These are phyloP conservation scores for Rhododendron vialii DNA, from an alignment of 148 eudicot genomes.

Conservation along the genomic window DNA sequence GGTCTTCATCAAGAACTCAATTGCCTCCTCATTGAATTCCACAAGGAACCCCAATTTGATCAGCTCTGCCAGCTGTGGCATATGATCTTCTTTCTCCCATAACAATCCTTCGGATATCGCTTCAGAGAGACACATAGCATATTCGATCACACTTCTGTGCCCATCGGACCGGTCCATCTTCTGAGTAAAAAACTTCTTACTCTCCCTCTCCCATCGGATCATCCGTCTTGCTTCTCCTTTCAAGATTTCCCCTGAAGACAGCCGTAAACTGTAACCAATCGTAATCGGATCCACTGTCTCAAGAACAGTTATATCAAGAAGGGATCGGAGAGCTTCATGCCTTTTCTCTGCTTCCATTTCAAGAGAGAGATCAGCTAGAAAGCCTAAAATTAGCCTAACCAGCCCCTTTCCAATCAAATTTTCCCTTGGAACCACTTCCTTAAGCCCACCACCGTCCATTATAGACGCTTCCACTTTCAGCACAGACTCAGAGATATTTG, in stretches of 20 bases:
- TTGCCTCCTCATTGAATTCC: constrained; percentile 47
- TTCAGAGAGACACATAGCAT: constrained; percentile 43
- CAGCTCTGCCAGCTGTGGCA: constrained; percentile 39
- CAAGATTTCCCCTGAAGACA: constrained; percentile 37
- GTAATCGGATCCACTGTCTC: constrained; percentile 35
- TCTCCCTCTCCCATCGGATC: constrained; percentile 54
- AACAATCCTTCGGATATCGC: constrained; percentile 52
- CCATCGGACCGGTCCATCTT: constrained; percentile 34
- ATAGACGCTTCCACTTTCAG: constrained; percentile 17
- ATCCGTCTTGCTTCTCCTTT: constrained; percentile 27
- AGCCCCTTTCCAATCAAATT: constrained; percentile 38
- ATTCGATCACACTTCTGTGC: constrained; percentile 31
- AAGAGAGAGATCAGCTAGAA: constrained; percentile 36
- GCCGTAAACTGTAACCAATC: constrained; percentile 26
- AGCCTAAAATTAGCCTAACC: constrained; percentile 43
- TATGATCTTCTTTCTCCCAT: constrained; percentile 45
- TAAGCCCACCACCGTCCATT: constrained; percentile 11
- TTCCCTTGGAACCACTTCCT: constrained; percentile 22
- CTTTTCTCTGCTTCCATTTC: constrained; percentile 35
- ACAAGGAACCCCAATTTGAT: constrained; percentile 47
- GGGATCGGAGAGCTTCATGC: constrained; percentile 29
- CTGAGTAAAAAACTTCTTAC: constrained; percentile 26
- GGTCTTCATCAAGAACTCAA: constrained; percentile 46
- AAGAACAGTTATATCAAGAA: constrained; percentile 28
- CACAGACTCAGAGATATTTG: constrained; percentile 43